Percentiles rank a stretch among this genome's conserved stretches.
Conservation (phyloP, 2,329 filamentous ascomycete genomes). For the Cyphellophora attinorum region DNA sequence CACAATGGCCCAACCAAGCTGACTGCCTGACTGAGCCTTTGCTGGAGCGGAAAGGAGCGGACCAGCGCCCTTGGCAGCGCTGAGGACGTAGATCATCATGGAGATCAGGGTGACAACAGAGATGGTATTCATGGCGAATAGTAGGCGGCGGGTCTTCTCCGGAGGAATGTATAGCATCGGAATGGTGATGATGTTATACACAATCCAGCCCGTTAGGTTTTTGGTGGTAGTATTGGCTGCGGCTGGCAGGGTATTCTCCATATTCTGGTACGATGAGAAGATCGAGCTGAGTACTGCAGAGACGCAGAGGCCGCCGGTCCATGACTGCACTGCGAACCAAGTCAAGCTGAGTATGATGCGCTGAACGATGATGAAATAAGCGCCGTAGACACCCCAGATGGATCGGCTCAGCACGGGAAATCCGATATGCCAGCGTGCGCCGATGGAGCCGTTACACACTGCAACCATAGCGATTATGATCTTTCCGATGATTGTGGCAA, state of each 20-base stretch:
- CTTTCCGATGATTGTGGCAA: constrained; percentile 31
- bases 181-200: constrained; percentile 28
- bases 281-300: constrained; percentile 23
- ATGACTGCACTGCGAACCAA: constrained; percentile 27
- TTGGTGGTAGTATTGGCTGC: constrained; percentile 25
- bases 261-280: constrained; percentile 25
- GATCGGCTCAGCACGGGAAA: constrained; percentile 32
- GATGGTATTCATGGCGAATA: constrained; percentile 21
- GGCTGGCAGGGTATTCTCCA: constrained; percentile 26
- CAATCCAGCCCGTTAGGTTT: constrained; percentile 25
- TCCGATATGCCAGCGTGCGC: constrained; percentile 33
- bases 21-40: constrained; percentile 9
- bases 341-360: constrained; percentile 29
- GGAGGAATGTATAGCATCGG: constrained; percentile 36
- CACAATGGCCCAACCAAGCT: constrained; percentile 12
- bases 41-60: constrained; percentile 17
- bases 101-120: constrained; percentile 18
- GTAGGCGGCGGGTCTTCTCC: constrained; percentile 27
- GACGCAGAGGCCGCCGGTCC: constrained; percentile 26
- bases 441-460: constrained; percentile 26
- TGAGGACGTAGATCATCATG: constrained; percentile 24
- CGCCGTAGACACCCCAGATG: constrained; percentile 34
- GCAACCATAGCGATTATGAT: constrained; percentile 26
- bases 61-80: constrained; percentile 24
- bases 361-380: constrained; percentile 30